Base-by-base conservation (phyloP, 1,284 basidiomycete species). In the Lentinula novae-zelandiae region DNA sequence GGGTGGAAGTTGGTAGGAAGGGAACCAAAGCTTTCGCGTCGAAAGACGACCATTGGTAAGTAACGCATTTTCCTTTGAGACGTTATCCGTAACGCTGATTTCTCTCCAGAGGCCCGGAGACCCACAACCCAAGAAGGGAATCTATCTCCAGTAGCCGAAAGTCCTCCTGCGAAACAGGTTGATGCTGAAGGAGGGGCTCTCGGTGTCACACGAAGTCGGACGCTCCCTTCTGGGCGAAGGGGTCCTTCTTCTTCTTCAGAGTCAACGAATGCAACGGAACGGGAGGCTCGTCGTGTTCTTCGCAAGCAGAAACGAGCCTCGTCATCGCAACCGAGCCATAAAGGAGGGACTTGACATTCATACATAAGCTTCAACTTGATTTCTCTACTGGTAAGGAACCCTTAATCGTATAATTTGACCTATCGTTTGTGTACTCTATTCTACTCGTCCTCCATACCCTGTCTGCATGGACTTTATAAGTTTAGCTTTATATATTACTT, bases 191-290 rank as follows among this genome's bases (percentile, higher is more conserved):
- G 63, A 62, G 61, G 68, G 52, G 68, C 72, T n/a, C 71, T 74
- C 31, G 75, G 76, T 53, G 78, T 87, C 13, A 76, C 75, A 50
- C 78, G 87, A 39, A 87, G 87, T 68, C 78, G 82, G 64, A 89
- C 87, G 38, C 63, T 89, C 60, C 87, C 87, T 6, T 79, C 81
- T 67, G 62, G 66, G 62, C 39, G 67, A 61, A 57, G 61, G 60
- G 69, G 57, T 46, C 39, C 44, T 15, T 46, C 49, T 20, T 61
- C 60, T 7, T 50, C 57, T 49, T 56, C 63, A 17, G 31, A 58
- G 2, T 44, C 61, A 53, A 54, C 60, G 52, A 51, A 22, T 20
- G 38, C 54, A 2, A 58, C 65, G 22, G 75, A 76, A 36, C 76
- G 76, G 38, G 77, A 79, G 44, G 72, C 72, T 60, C 67, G 75